Conservation (phyloP, 2,329 filamentous ascomycete genomes). For the Leptographium galeiforme region DNA sequence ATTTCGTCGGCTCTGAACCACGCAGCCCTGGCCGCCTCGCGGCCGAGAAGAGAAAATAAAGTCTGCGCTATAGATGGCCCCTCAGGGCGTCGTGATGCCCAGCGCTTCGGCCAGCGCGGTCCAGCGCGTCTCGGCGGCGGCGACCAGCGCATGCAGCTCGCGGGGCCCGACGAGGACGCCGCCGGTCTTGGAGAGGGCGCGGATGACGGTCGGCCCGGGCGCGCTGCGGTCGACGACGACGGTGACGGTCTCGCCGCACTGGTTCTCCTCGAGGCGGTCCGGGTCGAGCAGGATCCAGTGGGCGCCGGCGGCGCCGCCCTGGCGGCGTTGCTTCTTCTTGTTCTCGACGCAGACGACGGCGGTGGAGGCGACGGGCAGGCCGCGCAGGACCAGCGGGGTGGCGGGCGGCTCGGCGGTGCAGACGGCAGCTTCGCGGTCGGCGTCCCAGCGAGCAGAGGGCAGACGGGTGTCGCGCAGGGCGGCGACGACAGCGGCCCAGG, state of each 20-base stretch:
- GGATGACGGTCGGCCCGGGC: constrained; percentile 38
- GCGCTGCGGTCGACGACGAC: constrained; percentile 56
- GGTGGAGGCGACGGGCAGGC: constrained; percentile 62
- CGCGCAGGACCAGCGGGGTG: constrained; percentile 41
- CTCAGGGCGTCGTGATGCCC: constrained; percentile 6
- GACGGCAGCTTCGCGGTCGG: constrained; percentile 63
- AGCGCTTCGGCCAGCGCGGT: constrained; percentile 35
- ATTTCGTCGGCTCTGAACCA: no score
- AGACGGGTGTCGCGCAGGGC: constrained; percentile 67
- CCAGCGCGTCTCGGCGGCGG: constrained; percentile 51
- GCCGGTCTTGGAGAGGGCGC: constrained; percentile 72
- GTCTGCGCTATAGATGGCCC: no score
- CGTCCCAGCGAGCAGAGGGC: constrained; percentile 71
- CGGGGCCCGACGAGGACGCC: constrained; percentile 56
- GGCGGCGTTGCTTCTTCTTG: constrained; percentile 40
- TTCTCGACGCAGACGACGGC: constrained; percentile 53
- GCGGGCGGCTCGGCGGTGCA: constrained; percentile 39
- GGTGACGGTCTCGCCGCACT: constrained; percentile 74
- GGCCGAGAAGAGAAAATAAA: no score
- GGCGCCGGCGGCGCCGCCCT: constrained; percentile 24
- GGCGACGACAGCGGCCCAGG: constrained; percentile 73
- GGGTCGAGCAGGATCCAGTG: constrained; percentile 78
- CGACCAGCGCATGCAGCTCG: constrained; percentile 45
- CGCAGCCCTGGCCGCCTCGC: no score
- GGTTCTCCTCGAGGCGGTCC: constrained; percentile 75